Base-by-base conservation (phyloP, 2,329 filamentous ascomycete species). In the Cladosporium sp. region DNA sequence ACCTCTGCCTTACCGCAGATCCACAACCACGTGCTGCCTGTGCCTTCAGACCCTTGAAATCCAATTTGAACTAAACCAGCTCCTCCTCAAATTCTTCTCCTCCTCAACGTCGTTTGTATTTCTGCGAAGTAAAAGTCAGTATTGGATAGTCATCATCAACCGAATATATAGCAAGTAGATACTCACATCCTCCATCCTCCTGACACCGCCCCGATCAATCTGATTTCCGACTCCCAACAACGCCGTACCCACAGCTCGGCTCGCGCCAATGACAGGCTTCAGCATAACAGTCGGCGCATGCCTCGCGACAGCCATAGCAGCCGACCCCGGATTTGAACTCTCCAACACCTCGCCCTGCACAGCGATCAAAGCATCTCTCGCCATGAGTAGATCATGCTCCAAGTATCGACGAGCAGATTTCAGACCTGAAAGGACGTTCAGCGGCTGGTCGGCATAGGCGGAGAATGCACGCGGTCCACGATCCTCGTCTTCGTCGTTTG, bases 211-310 rank as follows among this genome's bases (percentile, higher is more conserved):
- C 54, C 89, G 88, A 76, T 99, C 94, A 65, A 99, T 78, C 47
- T 89, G 85, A 72, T 99, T 99, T 0, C 91, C 95, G 13, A 92
- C 93, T 4, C 95, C 94, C 75, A 97, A 81, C 58, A 99, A 77
- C 36, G 93, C 91, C 77, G 95, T 90, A 8, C 91, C 90, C 50
- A 96, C 86, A 0, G 88, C 93, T 73, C 93, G 93, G 35, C 88
- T 91, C 7, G 91, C 90, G 0, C 93, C 95, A 66, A 97, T 91
- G 3, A 91, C 90, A 7, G 94, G 94, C 56, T 92, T 80, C 64
- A 99, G 84, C 52, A 99, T 88, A 19, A 97, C 90, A 0, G 92
- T 97, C n/a, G 94, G 94, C 28, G 92, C 91, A 65, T 90, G 84
- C 71, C 83, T 87, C 60, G 87, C 80, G 17, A 99, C 85, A 1